phyloP scores from a whole-genome alignment of 2,329 filamentous ascomycete species.

The Trichoderma hamatum region DNA sequence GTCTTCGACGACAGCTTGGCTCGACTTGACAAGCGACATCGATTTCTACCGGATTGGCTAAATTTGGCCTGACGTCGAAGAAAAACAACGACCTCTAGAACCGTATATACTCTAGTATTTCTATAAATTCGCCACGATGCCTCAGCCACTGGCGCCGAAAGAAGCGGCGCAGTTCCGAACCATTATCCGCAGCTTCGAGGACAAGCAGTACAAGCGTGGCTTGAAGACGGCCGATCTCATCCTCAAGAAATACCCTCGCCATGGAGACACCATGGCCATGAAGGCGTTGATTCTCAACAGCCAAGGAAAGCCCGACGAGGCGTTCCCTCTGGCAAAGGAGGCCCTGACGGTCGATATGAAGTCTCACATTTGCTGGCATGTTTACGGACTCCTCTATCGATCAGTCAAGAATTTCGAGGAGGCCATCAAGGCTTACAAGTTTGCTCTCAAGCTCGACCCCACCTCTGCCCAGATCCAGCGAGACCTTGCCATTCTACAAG shows the following conservation, averaged over 20 bases:
- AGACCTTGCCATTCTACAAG: conserved; percentile 88
- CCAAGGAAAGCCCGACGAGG: conserved; percentile 89
- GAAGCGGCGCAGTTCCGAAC: conserved; percentile 93
- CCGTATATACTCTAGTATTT: background rate
- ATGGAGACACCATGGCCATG: conserved; percentile 99
- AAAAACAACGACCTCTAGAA: background rate
- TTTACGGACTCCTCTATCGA: conserved; percentile 92
- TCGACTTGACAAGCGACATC: background rate
- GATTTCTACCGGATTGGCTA: background rate
- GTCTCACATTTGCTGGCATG: conserved; percentile 99
- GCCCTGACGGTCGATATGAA: conserved; percentile 97
- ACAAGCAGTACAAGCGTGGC: conserved; percentile 95
- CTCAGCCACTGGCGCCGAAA: conserved; percentile 77
- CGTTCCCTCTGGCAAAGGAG: conserved; percentile 88
- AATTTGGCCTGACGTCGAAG: background rate
- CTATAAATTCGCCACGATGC: conserved; percentile 53
- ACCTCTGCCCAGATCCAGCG: conserved; percentile 92
- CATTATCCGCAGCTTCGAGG: conserved; percentile 94
- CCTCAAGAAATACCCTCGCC: conserved; percentile 88
- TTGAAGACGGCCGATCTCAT: conserved; percentile 97
- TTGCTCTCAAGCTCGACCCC: conserved; percentile 90
- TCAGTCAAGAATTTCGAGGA: conserved; percentile 98
- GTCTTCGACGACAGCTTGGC: background rate
- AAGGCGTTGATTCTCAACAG: conserved; percentile 96
- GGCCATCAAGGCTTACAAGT: conserved; percentile 98